A percentile compares a stretch with the other conserved stretches of the same genome.
phyloP scores from a whole-genome alignment of 768 basidiomycete species.

The Pulveroboletus sp. region DNA sequence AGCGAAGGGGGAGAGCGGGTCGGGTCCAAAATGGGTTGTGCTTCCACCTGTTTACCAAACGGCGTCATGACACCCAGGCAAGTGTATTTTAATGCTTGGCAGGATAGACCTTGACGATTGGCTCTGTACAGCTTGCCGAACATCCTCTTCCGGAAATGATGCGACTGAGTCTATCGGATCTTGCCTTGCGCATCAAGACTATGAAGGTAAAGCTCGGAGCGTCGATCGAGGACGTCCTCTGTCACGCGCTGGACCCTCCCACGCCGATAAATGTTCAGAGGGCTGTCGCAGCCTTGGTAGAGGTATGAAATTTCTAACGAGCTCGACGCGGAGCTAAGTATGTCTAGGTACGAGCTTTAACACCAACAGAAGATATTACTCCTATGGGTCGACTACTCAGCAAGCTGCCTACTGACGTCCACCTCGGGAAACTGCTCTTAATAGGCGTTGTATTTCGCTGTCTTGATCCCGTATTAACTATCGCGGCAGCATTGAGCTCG shows the following conservation, averaged over 20 bases:
- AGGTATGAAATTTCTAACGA: slow-evolving; percentile 43
- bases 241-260: slow-evolving; percentile 87
- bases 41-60: slow-evolving; percentile 93
- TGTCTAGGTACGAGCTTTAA: slow-evolving; percentile 77
- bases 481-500: slow-evolving; percentile 87
- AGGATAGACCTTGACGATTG: neutral
- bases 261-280: slow-evolving; percentile 80
- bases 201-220: slow-evolving; percentile 83
- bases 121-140: slow-evolving; percentile 63
- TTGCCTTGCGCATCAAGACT: slow-evolving; percentile 89
- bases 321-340: neutral
- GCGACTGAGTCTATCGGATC: slow-evolving; percentile 86
- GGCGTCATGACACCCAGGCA: slow-evolving; percentile 76
- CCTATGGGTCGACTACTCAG: slow-evolving; percentile 88
- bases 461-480: slow-evolving; percentile 93
- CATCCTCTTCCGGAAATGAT: slow-evolving; percentile 95
- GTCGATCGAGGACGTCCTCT: slow-evolving; percentile 87
- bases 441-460: slow-evolving; percentile 82
- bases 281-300: slow-evolving; percentile 86
- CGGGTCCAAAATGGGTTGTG: slow-evolving; percentile 86
- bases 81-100: slow-evolving; percentile 7
- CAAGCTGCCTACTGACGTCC: slow-evolving; percentile 92
- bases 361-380: slow-evolving; percentile 83
- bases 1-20: slow-evolving; percentile 86
- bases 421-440: slow-evolving; percentile 90